phyloP scores from a whole-genome alignment of 2,329 filamentous ascomycete species.

The Epichloe elymi region DNA sequence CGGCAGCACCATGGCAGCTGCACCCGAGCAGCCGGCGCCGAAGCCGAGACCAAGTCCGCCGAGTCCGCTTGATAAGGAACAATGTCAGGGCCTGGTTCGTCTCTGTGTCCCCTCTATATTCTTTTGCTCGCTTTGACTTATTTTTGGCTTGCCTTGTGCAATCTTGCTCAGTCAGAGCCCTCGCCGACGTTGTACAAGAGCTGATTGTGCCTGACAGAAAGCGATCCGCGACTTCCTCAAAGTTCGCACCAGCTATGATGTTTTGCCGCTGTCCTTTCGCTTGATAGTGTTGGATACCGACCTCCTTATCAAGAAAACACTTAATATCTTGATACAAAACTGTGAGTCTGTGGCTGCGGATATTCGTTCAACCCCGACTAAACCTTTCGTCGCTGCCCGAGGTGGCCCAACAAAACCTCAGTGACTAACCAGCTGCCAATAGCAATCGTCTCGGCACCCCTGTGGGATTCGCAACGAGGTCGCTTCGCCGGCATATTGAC shows the following conservation, averaged over 20 bases:
- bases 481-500: constrained; percentile 91
- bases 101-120: constrained; percentile 1
- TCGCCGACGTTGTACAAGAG: neutral
- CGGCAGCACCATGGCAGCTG: constrained; percentile 21
- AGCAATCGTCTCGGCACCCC: constrained; percentile 94
- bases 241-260: constrained; percentile 93
- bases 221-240: constrained; percentile 92
- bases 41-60: constrained; percentile 18
- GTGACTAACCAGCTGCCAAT: neutral
- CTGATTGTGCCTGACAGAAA: constrained; percentile 40
- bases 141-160: neutral
- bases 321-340: constrained; percentile 92
- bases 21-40: constrained; percentile 8
- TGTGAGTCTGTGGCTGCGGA: constrained; percentile 37
- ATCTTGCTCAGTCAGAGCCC: neutral
- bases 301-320: constrained; percentile 89
- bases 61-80: constrained; percentile 59
- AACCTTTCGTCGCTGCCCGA: neutral
- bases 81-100: constrained; percentile 59
- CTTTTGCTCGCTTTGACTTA: neutral
- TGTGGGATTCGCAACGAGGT: constrained; percentile 91
- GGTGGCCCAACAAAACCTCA: no score
- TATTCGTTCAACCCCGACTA: neutral
- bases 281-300: constrained; percentile 93
- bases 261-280: constrained; percentile 88